A percentile compares a stretch with the other conserved stretches of the same genome.
Conservation (phyloP, 306 rosid genomes). For the Acmispon strigosus region DNA sequence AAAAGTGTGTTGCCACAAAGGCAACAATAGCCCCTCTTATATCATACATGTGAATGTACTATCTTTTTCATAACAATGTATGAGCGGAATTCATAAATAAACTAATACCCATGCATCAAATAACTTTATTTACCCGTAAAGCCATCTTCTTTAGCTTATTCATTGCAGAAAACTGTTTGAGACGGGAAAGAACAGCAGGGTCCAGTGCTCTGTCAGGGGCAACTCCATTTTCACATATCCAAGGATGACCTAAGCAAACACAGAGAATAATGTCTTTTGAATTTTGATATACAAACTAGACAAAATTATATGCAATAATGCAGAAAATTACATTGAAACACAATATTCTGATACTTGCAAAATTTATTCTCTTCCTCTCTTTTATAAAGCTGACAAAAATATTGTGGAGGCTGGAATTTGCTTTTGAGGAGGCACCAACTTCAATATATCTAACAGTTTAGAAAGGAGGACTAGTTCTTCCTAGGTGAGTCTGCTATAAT, state of each 20-base stretch:
- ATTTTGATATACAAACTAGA: slow-evolving; percentile 8
- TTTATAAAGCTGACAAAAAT: not conserved
- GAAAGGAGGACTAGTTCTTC: not conserved
- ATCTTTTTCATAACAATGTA: slow-evolving; percentile 12
- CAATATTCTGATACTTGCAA: not conserved
- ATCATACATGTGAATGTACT: slow-evolving; percentile 1
- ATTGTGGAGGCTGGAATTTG: not conserved
- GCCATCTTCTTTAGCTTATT: slow-evolving; percentile 99
- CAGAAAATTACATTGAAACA: slow-evolving; percentile 18
- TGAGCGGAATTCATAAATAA: not conserved
- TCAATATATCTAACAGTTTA: not conserved
- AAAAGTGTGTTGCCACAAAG: not conserved
- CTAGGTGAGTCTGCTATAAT: not conserved
- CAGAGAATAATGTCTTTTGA: slow-evolving; percentile 15
- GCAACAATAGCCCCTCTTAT: not conserved
- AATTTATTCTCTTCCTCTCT: not conserved
- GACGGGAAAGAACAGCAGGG: slow-evolving; percentile 99
- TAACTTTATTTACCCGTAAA: slow-evolving; percentile 61
- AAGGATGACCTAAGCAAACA: slow-evolving; percentile 82
- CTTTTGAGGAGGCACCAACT: slow-evolving; percentile 14
- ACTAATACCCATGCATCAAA: slow-evolving; percentile 6
- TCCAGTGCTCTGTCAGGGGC: slow-evolving; percentile 98
- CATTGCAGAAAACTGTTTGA: slow-evolving; percentile 98
- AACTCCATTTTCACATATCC: slow-evolving; percentile 99
- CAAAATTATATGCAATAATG: not conserved